Evolutionary conservation across 768 basidiomycete species (phyloP).

Genomic region (Coprinellus aureogranulatus): DNA sequence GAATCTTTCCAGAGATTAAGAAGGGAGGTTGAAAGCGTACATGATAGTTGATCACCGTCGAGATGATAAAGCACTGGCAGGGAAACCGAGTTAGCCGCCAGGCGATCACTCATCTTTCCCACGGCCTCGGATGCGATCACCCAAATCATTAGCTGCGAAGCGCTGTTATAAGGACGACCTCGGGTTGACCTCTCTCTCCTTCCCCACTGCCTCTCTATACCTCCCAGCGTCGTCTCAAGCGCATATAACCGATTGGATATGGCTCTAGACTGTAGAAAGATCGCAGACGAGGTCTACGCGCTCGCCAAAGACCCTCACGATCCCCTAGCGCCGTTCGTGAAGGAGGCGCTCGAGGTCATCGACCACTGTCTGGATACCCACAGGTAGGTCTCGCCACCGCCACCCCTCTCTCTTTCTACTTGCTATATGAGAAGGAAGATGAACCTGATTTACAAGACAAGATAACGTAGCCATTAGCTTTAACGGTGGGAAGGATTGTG

Average conservation of each 20-base stretch:
- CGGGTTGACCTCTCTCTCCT: neutral
- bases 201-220: neutral
- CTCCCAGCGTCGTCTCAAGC: neutral
- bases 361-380: conserved; percentile 71
- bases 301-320: conserved; percentile 51
- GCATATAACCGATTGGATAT: neutral
- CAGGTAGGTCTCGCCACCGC: conserved; percentile 72
- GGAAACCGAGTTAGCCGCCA: neutral
- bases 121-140: too few relatives aligned
- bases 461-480: conserved; percentile 84
- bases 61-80: too few relatives aligned
- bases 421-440: conserved; percentile 11
- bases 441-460: conserved; percentile 41
- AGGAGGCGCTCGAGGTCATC: conserved; percentile 80
- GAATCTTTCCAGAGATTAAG: too few relatives aligned
- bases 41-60: too few relatives aligned
- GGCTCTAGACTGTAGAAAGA: conserved; percentile 47
- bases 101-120: too few relatives aligned
- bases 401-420: neutral
- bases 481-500: conserved; percentile 99
- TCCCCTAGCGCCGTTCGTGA: conserved; percentile 58
- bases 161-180: neutral
- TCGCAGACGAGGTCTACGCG: conserved; percentile 59
- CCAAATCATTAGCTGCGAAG: neutral
- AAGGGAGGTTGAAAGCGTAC: too few relatives aligned